Conservation (phyloP, 2,329 filamentous ascomycete genomes). For the Verticillium zaregamsianum region DNA sequence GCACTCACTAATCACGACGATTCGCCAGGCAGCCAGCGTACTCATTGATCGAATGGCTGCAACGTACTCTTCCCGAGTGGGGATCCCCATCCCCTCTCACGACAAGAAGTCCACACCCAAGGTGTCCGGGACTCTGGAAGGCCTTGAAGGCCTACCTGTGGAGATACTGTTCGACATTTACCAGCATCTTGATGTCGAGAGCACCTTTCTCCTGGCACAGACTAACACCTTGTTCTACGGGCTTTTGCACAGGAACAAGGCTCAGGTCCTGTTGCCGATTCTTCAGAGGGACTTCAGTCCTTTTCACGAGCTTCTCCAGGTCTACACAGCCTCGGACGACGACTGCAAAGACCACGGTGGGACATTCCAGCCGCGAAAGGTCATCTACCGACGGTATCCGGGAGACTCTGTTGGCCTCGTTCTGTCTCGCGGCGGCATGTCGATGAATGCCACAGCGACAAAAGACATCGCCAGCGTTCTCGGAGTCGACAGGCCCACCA, state of each 20-base stretch:
- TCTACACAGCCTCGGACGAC: slow-evolving; percentile 36
- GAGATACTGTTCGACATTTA: slow-evolving; percentile 47
- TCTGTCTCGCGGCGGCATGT: slow-evolving; percentile 6
- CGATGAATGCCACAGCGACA: background rate
- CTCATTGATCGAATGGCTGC: background rate
- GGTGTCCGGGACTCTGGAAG: slow-evolving; percentile 7
- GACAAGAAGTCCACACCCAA: background rate
- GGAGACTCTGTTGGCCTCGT: slow-evolving; percentile 24
- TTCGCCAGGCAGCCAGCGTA: background rate
- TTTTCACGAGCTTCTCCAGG: slow-evolving; percentile 40
- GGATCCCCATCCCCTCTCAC: background rate
- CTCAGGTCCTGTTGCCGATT: slow-evolving; percentile 36
- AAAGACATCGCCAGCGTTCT: background rate
- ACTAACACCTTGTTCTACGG: slow-evolving; percentile 31
- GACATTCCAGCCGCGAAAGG: slow-evolving; percentile 31
- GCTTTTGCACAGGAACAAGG: slow-evolving; percentile 37
- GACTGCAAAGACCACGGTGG: slow-evolving; percentile 27
- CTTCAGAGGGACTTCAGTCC: slow-evolving; percentile 38
- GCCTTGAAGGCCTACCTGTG: slow-evolving; percentile 30
- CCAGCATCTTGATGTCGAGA: slow-evolving; percentile 35
- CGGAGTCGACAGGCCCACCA: background rate
- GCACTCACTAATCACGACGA: background rate
- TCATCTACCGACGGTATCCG: slow-evolving; percentile 32
- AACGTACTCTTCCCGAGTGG: background rate
- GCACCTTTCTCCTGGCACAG: slow-evolving; percentile 33